Percentiles rank a stretch among this genome's conserved stretches.
These are phyloP conservation scores for Leccinum disarticulatum DNA, from an alignment of 768 basidiomycete species.

Conservation along the genomic window DNA sequence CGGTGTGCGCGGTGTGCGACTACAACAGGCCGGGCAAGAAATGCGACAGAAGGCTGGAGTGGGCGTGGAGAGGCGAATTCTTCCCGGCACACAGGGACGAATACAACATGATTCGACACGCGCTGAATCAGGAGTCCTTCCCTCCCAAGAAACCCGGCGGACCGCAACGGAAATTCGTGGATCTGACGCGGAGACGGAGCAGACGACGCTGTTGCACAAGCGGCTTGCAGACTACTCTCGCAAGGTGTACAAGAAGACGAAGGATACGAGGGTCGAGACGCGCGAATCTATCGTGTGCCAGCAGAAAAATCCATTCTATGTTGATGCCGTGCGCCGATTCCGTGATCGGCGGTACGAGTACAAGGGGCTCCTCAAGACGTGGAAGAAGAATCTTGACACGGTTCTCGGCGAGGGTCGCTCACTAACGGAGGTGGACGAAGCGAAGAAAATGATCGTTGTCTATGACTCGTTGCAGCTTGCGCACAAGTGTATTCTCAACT, in stretches of 20 bases:
- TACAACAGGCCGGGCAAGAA: constrained; percentile 95
- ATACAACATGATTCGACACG: constrained; percentile 98
- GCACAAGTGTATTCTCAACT: constrained; percentile 99
- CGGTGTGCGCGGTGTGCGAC: constrained; percentile 96
- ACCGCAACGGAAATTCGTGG: constrained; percentile 77
- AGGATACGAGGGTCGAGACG: constrained; percentile 93
- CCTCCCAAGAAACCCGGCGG: constrained; percentile 75
- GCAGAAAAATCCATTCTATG: constrained; percentile 97
- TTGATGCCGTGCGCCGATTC: constrained; percentile 96
- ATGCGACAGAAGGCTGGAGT: constrained; percentile 90
- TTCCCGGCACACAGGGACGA: constrained; percentile 98
- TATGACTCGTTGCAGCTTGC: constrained; percentile 99
- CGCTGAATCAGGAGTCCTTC: constrained; percentile 91
- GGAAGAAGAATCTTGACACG: constrained; percentile 96
- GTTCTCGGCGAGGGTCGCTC: constrained; percentile 65
- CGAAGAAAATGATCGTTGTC: constrained; percentile 97
- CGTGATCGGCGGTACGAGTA: constrained; percentile 98
- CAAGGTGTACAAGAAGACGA: constrained; percentile 98
- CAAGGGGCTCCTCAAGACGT: constrained; percentile 96
- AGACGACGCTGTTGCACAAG: constrained; percentile 91
- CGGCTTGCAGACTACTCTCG: constrained; percentile 97
- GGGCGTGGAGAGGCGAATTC: constrained; percentile 99
- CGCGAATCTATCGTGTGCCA: constrained; percentile 97
- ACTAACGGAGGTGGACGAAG: constrained; percentile 89
- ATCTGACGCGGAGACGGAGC: constrained; percentile 77